Conservation (phyloP, 1,284 basidiomycete species). For the Ganoderma boninense region DNA sequence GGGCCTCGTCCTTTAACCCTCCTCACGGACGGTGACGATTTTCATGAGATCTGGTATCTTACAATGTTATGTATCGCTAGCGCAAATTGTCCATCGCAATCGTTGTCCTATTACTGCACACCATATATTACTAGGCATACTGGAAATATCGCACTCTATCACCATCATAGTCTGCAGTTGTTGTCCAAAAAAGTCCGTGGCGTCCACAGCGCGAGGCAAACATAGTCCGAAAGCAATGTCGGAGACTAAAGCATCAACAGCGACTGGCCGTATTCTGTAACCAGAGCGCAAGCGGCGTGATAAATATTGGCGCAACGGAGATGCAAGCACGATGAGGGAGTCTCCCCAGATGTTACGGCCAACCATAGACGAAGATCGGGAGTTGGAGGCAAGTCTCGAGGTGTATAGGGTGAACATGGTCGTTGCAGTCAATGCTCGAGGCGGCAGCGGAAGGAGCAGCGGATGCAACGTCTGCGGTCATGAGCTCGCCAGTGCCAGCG, state of each 20-base stretch:
- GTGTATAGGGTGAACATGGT: neutral
- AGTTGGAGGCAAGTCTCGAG: slow-evolving; percentile 1
- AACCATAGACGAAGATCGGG: slow-evolving; percentile 16
- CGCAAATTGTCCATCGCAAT: neutral
- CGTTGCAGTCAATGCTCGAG: neutral
- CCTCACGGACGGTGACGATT: neutral
- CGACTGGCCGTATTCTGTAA: neutral
- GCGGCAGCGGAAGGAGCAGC: no score
- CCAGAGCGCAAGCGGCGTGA: neutral
- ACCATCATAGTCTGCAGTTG: neutral
- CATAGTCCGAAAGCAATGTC: neutral
- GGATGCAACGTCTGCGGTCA: neutral
- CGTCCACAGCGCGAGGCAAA: neutral
- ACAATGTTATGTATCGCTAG: neutral
- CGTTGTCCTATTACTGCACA: neutral
- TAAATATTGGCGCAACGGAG: neutral
- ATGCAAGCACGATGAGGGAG: slow-evolving; percentile 19
- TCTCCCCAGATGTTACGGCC: slow-evolving; percentile 7
- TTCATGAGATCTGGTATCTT: neutral
- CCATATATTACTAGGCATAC: neutral
- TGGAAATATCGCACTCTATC: neutral
- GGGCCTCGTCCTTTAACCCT: no score
- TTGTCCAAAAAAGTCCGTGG: neutral
- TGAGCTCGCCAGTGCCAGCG: neutral
- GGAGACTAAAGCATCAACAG: neutral